Base-by-base conservation (phyloP, 257 asterid species). In the Scutellaria baicalensis region DNA sequence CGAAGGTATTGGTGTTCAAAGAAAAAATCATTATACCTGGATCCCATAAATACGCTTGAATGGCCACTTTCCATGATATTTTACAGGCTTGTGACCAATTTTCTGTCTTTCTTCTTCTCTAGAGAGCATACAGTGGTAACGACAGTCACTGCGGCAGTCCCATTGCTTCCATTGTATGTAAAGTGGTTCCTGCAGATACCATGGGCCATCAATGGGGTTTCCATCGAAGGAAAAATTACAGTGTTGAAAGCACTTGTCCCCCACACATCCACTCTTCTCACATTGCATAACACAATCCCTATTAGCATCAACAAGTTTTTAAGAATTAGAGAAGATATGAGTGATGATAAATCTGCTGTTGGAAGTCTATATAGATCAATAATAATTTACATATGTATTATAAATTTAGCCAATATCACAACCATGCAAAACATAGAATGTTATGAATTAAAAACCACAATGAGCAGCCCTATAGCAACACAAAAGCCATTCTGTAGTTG, bases 131-230 rank as follows among this genome's bases (percentile, higher is more conserved):
- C 96, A 91, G 23, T 89, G 83, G 77, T 89, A 89, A 55, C 85
- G 87, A 47, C 93, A 89, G 79, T 89, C 93, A 73, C 93, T 78
- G 60, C 66, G 88, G 75, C 96, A 87, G 81, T 89, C 96, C 97
- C 95, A 89, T 64, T 80, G 93, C 71, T 91, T 91, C 96, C 97
- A 91, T 72, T 82, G 82, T 43, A 83, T 40, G 76, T 87, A 89
- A 69, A 91, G 92, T 76, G 97, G 97, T 83, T 91, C 93, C 83
- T 91, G 96, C 68, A 87, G 86, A 84, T 87, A 87, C 95, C 97
- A 91, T 62, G 93, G 95, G 47, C 88, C 96, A 69, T 81, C 93
- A 75, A 70, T 72, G 70, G 82, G 71, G 56, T 80, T 80, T 23
- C 83, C 93, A 69, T 75, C 83, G 4, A 91, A 80, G 70, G 85